Evolutionary conservation across 2,329 filamentous ascomycete species (phyloP), one percentile per base, ranked within the genome.

Genomic region (Trichoderma sp.): DNA sequence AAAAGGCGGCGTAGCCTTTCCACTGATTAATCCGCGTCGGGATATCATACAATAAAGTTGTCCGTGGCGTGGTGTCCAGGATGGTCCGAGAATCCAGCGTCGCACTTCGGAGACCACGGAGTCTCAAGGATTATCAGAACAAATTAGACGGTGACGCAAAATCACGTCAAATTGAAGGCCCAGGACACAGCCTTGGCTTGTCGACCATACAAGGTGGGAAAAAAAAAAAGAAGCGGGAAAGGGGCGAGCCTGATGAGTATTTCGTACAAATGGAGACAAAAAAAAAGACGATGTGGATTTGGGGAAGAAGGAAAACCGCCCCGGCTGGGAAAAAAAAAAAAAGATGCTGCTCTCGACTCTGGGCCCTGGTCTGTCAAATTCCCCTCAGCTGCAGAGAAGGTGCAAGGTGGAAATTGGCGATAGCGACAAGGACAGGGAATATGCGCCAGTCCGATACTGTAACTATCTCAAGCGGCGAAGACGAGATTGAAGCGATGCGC

Each of bases 331-430:
- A 54, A 54, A 67, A 54, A 67, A 15, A 32, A 39, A 59, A 54
- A 54, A 67, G 64, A 67, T 59, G 29, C 19, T 45, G 64, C 42
- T 32, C 32, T 58, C 61, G 50, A 34, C 52, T 22, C 4, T 39
- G n/a, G 54, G 54, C 42, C 69, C 63, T 57, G 32, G 69, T 67
- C 63, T 42, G 60, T 45, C 63, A 53, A 67, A 59, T 53, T 64
- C 61, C 68, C 61, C 67, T 57, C 39, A n/a, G 63, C 29, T 37
- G 63, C 52, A 60, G 54, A 67, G 67, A 66, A 64, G 67, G 69
- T 67, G 64, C 67, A 60, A 67, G 63, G 59, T 66, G 69, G 67
- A 69, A 67, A 70, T 69, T 70, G 67, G 68, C 37, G 68, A 66
- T 66, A 39, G 35, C 42, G 53, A 50, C 42, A 64, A 42, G 35